These are phyloP conservation scores for Paramecium sonneborni DNA, from an alignment of 73 alveolate genomes.

Conservation along the genomic window DNA sequence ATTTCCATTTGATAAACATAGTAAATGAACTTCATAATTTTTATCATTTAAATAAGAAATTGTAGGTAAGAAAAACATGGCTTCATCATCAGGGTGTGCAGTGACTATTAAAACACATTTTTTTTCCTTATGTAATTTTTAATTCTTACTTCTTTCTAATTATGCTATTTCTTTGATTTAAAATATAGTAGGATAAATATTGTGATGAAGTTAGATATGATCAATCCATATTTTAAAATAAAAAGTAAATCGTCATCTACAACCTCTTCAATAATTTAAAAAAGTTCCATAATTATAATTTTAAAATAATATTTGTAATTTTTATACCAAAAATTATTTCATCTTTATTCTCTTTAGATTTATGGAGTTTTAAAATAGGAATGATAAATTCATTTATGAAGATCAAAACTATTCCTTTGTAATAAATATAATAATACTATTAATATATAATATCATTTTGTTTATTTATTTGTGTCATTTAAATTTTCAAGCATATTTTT, in stretches of 20 bases:
- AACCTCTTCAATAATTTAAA: background rate
- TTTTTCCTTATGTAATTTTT: background rate
- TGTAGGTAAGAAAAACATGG: slow-evolving; percentile 95
- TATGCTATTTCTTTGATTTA: background rate
- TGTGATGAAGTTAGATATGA: slow-evolving; percentile 50
- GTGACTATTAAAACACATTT: slow-evolving; percentile 82
- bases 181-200: slow-evolving; percentile 40
- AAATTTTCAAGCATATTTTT: background rate
- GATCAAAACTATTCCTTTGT: background rate
- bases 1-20: slow-evolving; percentile 91
- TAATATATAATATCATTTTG: background rate
- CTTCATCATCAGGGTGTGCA: slow-evolving; percentile 98
- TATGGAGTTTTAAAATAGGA: no score
- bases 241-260: slow-evolving; percentile 51
- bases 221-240: slow-evolving; percentile 56
- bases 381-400: background rate
- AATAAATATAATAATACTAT: background rate
- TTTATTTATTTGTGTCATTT: slow-evolving; percentile 4
- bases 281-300: background rate
- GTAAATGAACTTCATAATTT: slow-evolving; percentile 71
- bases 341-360: no score
- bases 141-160: background rate
- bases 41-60: slow-evolving; percentile 67
- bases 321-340: background rate
- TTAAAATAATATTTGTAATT: background rate